Evolutionary conservation across 371 early-diverging fungal genomes (phyloP), one percentile per base, ranked within the genome.

Genomic region (Parasitella parasitica): DNA sequence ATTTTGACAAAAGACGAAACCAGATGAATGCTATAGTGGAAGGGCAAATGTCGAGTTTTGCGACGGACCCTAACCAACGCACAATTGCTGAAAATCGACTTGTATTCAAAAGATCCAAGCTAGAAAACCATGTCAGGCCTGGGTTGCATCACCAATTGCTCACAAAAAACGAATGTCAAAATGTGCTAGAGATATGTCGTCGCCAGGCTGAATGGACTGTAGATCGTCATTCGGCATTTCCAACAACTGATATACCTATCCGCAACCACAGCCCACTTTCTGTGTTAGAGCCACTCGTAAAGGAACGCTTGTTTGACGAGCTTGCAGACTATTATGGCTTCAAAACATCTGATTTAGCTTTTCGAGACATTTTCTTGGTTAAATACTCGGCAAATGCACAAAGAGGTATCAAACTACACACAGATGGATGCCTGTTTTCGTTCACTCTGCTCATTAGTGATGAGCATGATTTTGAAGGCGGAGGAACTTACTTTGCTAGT

Each of bases 371-470:
- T 2, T 88, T 88, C 59, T 34, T 86, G 1, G 75, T 85, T 3
- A 76, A 81, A 41, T 86, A 86, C 54, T 49, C 71, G 1, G 70
- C 74, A 18, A 62, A 67, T 7, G 74, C 67, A 5, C 88, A 88
- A 66, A 64, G 67, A 2, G 71, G 75, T 3, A 71, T 88, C 2
- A 64, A 48, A 4, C 16, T 73, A 16, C 88, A 88, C 53, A 78
- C 84, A 16, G 88, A 88, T 52, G 88, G 88, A 0, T 84, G 88
- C 43, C 59, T 88, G 35, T 66, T 86, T 1, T 83, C 84, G 3
- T 68, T 88, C 36, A 88, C 83, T 9, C 51, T 86, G 2, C 72
- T 88, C 35, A 60, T 88, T 26, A 86, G 81, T 52, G 36, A 70
- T 18, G 60, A 68, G 6, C 37, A 50, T n/a, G 82, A 86, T n/a